Conservation (phyloP, 2,329 filamentous ascomycete species). For the Trichoderma citrinoviride region DNA sequence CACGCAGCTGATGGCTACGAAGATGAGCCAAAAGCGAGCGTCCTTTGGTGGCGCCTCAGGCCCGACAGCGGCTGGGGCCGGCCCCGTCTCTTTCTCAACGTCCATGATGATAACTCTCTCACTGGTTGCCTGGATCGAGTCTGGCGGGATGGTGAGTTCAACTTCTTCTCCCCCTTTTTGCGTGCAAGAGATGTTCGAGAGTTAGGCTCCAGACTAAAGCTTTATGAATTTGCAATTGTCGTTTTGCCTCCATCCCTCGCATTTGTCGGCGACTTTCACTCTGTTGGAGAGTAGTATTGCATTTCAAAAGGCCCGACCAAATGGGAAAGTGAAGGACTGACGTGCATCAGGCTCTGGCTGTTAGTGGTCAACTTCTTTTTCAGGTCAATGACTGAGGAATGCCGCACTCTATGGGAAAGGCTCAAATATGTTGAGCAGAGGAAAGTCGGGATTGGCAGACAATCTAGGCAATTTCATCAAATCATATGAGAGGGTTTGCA, state of each 20-base stretch:
- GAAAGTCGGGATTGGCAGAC: too few relatives aligned
- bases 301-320: background rate
- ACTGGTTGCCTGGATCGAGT: background rate
- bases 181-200: background rate
- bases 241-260: too few relatives aligned
- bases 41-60: background rate
- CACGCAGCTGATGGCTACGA: constrained; percentile 24
- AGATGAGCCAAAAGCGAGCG: constrained; percentile 20
- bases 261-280: background rate
- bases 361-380: too few relatives aligned
- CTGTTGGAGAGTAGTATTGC: background rate
- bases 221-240: background rate
- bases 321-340: background rate
- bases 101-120: background rate
- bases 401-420: too few relatives aligned
- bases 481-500: too few relatives aligned
- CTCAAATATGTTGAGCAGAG: too few relatives aligned
- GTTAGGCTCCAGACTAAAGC: background rate
- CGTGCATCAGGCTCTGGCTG: background rate
- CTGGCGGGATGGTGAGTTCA: background rate
- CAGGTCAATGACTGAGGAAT: too few relatives aligned
- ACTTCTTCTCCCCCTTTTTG: too few relatives aligned
- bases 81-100: background rate
- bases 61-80: background rate
- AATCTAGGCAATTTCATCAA: too few relatives aligned